A percentile compares a stretch with the other conserved stretches of the same genome.
phyloP scores from a whole-genome alignment of 2,329 filamentous ascomycete genomes.

The Grosmannia penicillata region DNA sequence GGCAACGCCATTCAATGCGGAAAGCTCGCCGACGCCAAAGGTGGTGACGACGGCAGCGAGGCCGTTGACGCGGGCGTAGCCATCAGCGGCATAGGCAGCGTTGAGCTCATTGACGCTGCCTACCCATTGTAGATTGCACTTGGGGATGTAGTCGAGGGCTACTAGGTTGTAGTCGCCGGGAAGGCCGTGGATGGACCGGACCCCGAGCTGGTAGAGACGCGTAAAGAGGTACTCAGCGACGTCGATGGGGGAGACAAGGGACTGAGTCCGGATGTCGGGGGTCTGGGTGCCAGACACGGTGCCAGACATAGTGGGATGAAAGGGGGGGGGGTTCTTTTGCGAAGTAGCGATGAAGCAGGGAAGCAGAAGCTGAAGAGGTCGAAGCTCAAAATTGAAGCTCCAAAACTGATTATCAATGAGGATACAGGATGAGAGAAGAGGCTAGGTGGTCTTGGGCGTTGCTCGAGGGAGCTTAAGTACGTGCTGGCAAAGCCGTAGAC shows the following conservation, averaged over 20 bases:
- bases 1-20: constrained; percentile 40
- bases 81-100: constrained; percentile 45
- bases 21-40: constrained; percentile 41
- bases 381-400: not conserved
- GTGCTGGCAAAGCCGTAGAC: not conserved
- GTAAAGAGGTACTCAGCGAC: constrained; percentile 37
- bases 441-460: too few species aligned
- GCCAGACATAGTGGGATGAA: not conserved
- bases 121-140: constrained; percentile 31
- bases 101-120: constrained; percentile 40
- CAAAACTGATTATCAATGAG: too few species aligned
- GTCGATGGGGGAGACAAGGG: constrained; percentile 27
- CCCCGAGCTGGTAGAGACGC: constrained; percentile 30
- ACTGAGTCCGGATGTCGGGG: constrained; percentile 10
- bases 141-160: constrained; percentile 32
- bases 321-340: not conserved
- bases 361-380: not conserved
- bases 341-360: not conserved
- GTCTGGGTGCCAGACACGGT: constrained; percentile 5
- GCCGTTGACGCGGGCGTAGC: constrained; percentile 43
- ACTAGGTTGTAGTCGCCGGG: constrained; percentile 40
- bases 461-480: too few species aligned
- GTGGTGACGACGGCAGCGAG: constrained; percentile 41
- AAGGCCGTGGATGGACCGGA: constrained; percentile 32
- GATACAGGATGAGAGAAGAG: too few species aligned